phyloP scores from a whole-genome alignment of 768 basidiomycete species.

The Tylopilus rubrobrunneus region DNA sequence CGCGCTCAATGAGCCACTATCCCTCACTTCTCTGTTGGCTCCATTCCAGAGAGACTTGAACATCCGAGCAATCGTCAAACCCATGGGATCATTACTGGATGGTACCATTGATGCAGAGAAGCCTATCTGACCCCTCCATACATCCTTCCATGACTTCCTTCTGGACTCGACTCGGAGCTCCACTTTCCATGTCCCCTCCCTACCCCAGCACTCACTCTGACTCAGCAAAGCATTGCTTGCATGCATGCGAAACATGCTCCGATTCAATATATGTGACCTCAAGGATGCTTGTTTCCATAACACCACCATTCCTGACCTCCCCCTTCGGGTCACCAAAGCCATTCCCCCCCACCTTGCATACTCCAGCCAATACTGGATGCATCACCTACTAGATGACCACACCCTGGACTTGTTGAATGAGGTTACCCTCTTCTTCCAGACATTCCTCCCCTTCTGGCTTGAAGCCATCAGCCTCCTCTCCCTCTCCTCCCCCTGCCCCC shows the following conservation, averaged over 20 bases:
- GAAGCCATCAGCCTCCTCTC: too few relatives aligned
- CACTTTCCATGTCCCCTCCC: not conserved
- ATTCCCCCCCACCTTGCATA: not conserved
- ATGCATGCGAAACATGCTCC: too few relatives aligned
- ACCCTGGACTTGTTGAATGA: not conserved
- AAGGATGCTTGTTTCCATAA: too few relatives aligned
- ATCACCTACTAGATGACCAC: not conserved
- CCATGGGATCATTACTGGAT: not conserved
- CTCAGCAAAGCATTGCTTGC: not conserved
- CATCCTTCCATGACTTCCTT: not conserved
- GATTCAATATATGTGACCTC: too few relatives aligned
- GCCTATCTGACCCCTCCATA: not conserved
- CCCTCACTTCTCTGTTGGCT: too few relatives aligned
- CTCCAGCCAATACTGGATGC: not conserved
- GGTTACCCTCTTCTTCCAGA: not conserved
- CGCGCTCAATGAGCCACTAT: too few relatives aligned
- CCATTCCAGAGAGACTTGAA: not conserved
- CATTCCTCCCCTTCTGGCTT: too few relatives aligned
- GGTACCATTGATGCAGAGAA: not conserved
- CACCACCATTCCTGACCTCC: not conserved
- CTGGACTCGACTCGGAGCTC: not conserved
- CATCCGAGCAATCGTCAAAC: not conserved
- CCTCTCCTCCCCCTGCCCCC: too few relatives aligned
- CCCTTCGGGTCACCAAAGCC: not conserved
- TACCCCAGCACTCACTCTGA: not conserved